Base-by-base conservation (phyloP, 441 rosid species). In the Eruca vesicaria region DNA sequence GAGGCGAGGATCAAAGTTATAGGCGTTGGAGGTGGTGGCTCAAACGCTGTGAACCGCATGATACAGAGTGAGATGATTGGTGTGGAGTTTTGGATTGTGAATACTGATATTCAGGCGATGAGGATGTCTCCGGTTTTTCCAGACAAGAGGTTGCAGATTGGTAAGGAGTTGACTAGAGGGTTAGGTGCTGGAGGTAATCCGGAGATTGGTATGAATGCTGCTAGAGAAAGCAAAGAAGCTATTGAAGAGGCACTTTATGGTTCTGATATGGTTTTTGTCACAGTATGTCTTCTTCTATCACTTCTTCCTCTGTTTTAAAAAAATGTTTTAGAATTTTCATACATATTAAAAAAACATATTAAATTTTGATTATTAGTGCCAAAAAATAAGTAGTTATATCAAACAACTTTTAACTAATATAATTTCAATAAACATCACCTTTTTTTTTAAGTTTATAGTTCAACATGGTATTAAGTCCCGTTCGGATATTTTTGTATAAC, bases 151-250 rank as follows among this genome's bases (percentile, higher is more conserved):
- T 84, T 91, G 80, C 96, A 91, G 68, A 91, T 93, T 64, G 98
- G 98, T 73, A 85, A 84, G 78, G 98, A 93, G 89, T 79, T 55
- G 66, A 94, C 97, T 77, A 87, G 96, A 69, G 98, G 98, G 71
- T 94, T 94, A 75, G 98, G 98, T 72, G 98, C 96, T 73, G 97
- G 96, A 69, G 97, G 98, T 29, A 91, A 91, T 76, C 97, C 97
- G 2, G 98, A 91, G 76, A 88, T 91, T 73, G 97, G 97, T 29
- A 91, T 84, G 89, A 90, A 87, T 80, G 97, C 97, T 80, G 97
- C 97, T 21, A 88, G 81, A 76, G 98, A 94, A 82, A 94, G 98
- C 86, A 88, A 85, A 81, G 90, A 82, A 71, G 55, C 91, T 11
- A 89, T 94, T 28, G 94, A 94, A 81, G 90, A 86, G 70, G 93